Percentiles rank a stretch among this genome's conserved stretches.
Evolutionary conservation across 768 basidiomycete genomes (phyloP).

Genomic region (Tylopilus sp.): DNA sequence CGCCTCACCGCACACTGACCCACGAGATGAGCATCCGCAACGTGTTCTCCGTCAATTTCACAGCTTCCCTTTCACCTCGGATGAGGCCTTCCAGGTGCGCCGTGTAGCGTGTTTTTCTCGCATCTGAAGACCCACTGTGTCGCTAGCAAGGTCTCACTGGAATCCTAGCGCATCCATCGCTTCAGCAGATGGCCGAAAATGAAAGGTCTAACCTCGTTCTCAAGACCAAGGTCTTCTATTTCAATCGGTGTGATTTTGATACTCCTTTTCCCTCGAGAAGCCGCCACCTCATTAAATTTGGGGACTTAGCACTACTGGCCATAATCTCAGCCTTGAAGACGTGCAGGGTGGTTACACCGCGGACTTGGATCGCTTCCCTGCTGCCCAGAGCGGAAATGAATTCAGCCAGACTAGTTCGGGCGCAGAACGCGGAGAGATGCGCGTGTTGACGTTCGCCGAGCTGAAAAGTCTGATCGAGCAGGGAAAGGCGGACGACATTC

Average conservation of each 20-base stretch:
- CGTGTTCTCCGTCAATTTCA: constrained; percentile 33
- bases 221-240: constrained; percentile 65
- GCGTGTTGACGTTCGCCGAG: constrained; percentile 59
- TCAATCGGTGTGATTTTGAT: constrained; percentile 48
- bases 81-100: constrained; percentile 58
- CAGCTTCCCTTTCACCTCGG: constrained; percentile 51
- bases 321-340: constrained; percentile 29
- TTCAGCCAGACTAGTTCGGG: not conserved
- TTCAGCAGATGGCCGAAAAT: constrained; percentile 34
- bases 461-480: constrained; percentile 68
- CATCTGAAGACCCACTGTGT: not conserved
- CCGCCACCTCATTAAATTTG: constrained; percentile 21
- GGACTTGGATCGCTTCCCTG: constrained; percentile 9
- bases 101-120: not conserved
- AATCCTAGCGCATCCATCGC: constrained; percentile 43
- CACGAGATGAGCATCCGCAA: constrained; percentile 13
- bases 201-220: constrained; percentile 47
- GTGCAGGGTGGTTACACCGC: constrained; percentile 12
- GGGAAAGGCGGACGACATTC: constrained; percentile 69
- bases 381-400: constrained; percentile 23
- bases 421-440: constrained; percentile 32
- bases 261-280: constrained; percentile 24
- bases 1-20: constrained; percentile 10
- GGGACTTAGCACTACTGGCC: constrained; percentile 29
- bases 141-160: constrained; percentile 63